Evolutionary conservation across 768 basidiomycete genomes (phyloP).

Genomic region (Kwoniella bestiolae): DNA sequence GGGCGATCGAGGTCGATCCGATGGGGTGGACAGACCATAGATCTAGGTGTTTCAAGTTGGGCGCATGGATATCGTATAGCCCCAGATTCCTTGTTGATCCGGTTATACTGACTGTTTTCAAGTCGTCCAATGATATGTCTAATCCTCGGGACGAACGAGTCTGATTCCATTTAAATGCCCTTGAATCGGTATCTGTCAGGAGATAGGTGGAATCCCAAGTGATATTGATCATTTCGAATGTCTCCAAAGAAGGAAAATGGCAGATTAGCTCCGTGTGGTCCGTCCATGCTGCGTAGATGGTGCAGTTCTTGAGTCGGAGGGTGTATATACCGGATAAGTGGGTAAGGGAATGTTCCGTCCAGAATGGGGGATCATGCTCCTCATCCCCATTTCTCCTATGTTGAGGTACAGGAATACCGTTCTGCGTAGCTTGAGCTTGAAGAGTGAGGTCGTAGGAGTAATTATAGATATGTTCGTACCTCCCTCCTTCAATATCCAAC

Average conservation of each 20-base stretch:
- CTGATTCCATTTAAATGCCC: conserved; percentile 2
- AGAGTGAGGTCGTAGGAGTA: background rate
- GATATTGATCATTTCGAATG: conserved; percentile 5
- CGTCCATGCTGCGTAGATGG: conserved; percentile 1
- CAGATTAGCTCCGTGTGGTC: conserved; percentile 3
- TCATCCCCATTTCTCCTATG: background rate
- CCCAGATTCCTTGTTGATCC: conserved; percentile 6
- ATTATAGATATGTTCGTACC: conserved; percentile 8
- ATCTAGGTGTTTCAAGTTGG: conserved; percentile 11
- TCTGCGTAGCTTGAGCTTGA: background rate
- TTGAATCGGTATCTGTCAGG: background rate
- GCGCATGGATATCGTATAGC: conserved; percentile 7
- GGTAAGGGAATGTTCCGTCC: background rate
- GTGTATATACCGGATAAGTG: conserved; percentile 6
- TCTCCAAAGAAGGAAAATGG: conserved; percentile 1
- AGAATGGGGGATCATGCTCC: conserved; percentile 3
- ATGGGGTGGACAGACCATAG: conserved; percentile 7
- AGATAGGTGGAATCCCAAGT: background rate
- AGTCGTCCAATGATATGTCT: background rate
- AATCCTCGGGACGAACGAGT: background rate
- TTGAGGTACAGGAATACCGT: background rate
- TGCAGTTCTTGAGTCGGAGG: conserved; percentile 1
- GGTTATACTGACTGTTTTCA: background rate
- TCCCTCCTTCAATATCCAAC: conserved; percentile 3
- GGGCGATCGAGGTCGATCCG: background rate